Percentiles rank a stretch among this genome's conserved stretches.
These are phyloP conservation scores for Salisapilia sapeloensis DNA, from an alignment of 352 stramenopile genomes.

Conservation along the genomic window DNA sequence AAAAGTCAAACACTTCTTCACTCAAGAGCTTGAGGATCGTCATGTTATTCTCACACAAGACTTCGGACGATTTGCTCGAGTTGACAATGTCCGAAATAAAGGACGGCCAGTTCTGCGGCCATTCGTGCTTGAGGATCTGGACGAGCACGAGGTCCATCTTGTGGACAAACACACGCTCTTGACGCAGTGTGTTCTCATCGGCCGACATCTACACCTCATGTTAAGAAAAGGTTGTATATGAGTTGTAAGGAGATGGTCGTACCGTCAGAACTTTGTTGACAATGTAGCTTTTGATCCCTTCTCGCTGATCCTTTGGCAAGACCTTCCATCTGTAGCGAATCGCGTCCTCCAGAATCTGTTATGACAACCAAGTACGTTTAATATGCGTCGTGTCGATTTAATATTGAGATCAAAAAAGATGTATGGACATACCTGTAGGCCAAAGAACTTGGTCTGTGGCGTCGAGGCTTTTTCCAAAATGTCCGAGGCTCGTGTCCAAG, in stretches of 20 bases:
- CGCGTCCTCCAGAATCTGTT: constrained; percentile 92
- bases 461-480: constrained; percentile 92
- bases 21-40: constrained; percentile 97
- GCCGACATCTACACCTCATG: constrained; percentile 73
- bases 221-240: constrained; percentile 1
- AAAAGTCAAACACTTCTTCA: constrained; percentile 99
- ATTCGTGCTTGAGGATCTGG: constrained; percentile 99
- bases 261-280: constrained; percentile 93
- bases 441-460: constrained; percentile 86
- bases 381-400: background rate
- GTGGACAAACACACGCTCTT: constrained; percentile 88
- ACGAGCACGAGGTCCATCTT: constrained; percentile 96
- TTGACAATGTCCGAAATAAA: constrained; percentile 96
- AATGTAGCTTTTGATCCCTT: constrained; percentile 98
- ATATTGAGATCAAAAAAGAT: background rate
- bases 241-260: constrained; percentile 1
- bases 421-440: constrained; percentile 41
- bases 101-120: constrained; percentile 98
- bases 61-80: constrained; percentile 89
- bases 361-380: constrained; percentile 3
- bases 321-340: constrained; percentile 96
- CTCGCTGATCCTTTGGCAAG: constrained; percentile 89
- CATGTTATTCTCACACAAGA: constrained; percentile 99
- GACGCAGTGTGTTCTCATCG: constrained; percentile 75
- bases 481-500: constrained; percentile 86